A percentile compares a stretch with the other conserved stretches of the same genome.
phyloP scores from a whole-genome alignment of 2,329 filamentous ascomycete genomes.

The Xylariales sp. region DNA sequence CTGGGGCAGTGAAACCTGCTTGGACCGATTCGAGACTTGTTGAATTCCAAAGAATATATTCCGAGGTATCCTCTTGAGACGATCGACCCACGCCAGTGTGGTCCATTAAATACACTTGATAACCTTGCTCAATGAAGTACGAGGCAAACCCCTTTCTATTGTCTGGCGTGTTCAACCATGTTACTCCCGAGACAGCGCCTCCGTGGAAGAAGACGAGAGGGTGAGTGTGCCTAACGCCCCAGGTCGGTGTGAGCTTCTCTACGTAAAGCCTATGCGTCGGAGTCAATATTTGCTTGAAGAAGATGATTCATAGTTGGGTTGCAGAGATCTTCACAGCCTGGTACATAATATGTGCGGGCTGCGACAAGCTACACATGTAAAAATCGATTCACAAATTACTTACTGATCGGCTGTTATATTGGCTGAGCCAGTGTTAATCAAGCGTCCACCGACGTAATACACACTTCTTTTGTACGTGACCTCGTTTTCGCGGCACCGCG shows the following conservation, averaged over 20 bases:
- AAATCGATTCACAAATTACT: not conserved
- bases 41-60: slow-evolving; percentile 20
- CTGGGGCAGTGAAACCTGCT: slow-evolving; percentile 21
- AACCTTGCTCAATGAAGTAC: slow-evolving; percentile 34
- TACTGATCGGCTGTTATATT: slow-evolving; percentile 20
- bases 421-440: slow-evolving; percentile 17
- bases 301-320: too few species aligned
- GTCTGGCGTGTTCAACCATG: slow-evolving; percentile 36
- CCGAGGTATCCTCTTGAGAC: slow-evolving; percentile 23
- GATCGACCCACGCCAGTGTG: slow-evolving; percentile 30
- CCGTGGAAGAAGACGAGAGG: slow-evolving; percentile 29
- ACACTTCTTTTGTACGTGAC: slow-evolving; percentile 17
- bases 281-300: too few species aligned
- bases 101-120: slow-evolving; percentile 36
- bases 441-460: slow-evolving; percentile 26
- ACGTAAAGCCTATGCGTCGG: slow-evolving; percentile 25
- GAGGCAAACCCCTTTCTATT: slow-evolving; percentile 36
- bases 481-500: slow-evolving; percentile 9
- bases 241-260: slow-evolving; percentile 25
- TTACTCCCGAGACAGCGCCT: slow-evolving; percentile 25
- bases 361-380: too few species aligned
- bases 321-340: too few species aligned
- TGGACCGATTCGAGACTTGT: slow-evolving; percentile 21
- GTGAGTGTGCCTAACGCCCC: slow-evolving; percentile 15
- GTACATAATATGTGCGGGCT: too few species aligned